Evolutionary conservation across 169 alveolate genomes (phyloP).

Genomic region (Plasmodium relictum): DNA sequence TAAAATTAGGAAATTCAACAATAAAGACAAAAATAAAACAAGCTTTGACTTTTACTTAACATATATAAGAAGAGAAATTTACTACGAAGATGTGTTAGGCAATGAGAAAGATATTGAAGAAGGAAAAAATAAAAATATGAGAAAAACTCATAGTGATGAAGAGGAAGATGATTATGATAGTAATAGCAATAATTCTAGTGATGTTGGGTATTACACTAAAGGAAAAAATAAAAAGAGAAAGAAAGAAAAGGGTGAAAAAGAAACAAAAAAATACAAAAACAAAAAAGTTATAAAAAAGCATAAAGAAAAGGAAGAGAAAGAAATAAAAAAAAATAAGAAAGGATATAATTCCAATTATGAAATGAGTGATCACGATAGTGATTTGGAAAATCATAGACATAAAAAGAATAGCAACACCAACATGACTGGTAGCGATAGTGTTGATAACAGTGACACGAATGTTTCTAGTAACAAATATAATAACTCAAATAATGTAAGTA

Average conservation of each 20-base stretch:
- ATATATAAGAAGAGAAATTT: conserved; percentile 42
- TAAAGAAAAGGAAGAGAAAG: neutral
- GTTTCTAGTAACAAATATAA: conserved; percentile 25
- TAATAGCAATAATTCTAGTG: neutral
- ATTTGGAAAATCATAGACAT: neutral
- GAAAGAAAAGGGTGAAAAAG: neutral
- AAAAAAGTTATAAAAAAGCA: no score
- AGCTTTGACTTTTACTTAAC: conserved; percentile 44
- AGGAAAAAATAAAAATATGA: neutral
- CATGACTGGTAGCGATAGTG: conserved; percentile 3
- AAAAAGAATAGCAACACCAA: neutral
- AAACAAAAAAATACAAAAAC: neutral
- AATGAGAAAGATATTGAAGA: neutral
- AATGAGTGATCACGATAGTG: neutral
- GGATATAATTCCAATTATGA: conserved; percentile 5
- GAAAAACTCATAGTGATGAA: neutral
- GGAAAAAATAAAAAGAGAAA: conserved; percentile 3
- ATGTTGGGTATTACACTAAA: neutral
- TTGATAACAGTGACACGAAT: conserved; percentile 36
- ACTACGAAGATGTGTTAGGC: conserved; percentile 23
- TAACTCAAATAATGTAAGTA: conserved; percentile 9
- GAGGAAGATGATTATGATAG: neutral
- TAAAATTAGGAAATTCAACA: conserved; percentile 86
- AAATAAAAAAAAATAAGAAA: conserved; percentile 5
- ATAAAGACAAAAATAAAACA: conserved; percentile 20